A percentile compares a stretch with the other conserved stretches of the same genome.
phyloP scores from a whole-genome alignment of 371 early-diverging fungal genomes.

The Coemansia sp. region DNA sequence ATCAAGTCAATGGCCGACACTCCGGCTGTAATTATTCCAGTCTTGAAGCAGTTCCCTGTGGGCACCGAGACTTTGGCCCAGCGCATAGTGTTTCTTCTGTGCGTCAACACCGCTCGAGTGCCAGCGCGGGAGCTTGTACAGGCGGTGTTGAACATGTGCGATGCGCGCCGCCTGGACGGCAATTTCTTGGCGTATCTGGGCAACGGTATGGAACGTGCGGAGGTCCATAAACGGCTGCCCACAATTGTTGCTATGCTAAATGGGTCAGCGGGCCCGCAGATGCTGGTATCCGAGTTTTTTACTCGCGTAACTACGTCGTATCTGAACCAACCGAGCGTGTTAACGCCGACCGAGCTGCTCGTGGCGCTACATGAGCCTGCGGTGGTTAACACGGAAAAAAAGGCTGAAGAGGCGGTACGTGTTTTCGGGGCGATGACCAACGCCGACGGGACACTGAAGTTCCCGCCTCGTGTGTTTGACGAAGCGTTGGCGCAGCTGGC shows the following conservation, averaged over 20 bases:
- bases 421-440: conserved; percentile 17
- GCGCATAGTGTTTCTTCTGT: conserved; percentile 67
- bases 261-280: conserved; percentile 59
- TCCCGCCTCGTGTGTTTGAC: conserved; percentile 18
- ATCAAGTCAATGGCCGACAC: conserved; percentile 69
- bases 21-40: conserved; percentile 61
- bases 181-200: conserved; percentile 68
- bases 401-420: conserved; percentile 17
- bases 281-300: conserved; percentile 56
- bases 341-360: conserved; percentile 45
- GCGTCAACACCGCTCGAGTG: conserved; percentile 51
- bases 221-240: conserved; percentile 58
- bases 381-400: not conserved
- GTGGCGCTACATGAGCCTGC: conserved; percentile 26
- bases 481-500: conserved; percentile 29
- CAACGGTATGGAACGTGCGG: conserved; percentile 62
- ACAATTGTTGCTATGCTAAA: conserved; percentile 64
- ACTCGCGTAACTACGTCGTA: conserved; percentile 30
- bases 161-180: conserved; percentile 60
- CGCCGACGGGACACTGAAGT: conserved; percentile 16
- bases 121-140: conserved; percentile 62
- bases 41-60: conserved; percentile 66
- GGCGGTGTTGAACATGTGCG: conserved; percentile 59
- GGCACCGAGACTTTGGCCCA: conserved; percentile 76
- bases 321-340: conserved; percentile 25